A percentile compares a stretch with the other conserved stretches of the same genome.
Evolutionary conservation across 495 filamentous ascomycete genomes (phyloP).

Genomic region (Trichoderma erinaceum): DNA sequence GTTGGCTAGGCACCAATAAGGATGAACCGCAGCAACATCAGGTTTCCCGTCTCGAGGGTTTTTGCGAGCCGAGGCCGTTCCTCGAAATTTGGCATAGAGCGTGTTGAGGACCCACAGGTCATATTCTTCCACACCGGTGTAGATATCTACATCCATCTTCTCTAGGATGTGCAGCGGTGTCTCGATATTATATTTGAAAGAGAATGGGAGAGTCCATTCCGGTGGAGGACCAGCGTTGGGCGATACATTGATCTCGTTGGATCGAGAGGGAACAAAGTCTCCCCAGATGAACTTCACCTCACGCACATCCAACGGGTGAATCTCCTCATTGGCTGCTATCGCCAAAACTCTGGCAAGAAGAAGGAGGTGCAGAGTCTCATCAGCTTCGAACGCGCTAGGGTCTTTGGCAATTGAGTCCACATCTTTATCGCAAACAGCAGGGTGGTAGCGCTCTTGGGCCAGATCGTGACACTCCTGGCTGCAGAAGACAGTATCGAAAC

Average conservation of each 20-base stretch:
- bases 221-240: conserved; percentile 47
- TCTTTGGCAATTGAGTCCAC: conserved; percentile 77
- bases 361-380: conserved; percentile 72
- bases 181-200: conserved; percentile 77
- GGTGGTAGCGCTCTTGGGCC: conserved; percentile 75
- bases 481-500: conserved; percentile 84
- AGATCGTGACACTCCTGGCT: conserved; percentile 60
- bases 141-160: conserved; percentile 87
- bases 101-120: conserved; percentile 95
- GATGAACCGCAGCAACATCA: conserved; percentile 64
- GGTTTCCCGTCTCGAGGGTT: conserved; percentile 65
- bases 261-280: conserved; percentile 48
- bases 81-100: conserved; percentile 86
- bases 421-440: conserved; percentile 77
- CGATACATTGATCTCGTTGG: conserved; percentile 45
- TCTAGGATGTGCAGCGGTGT: conserved; percentile 78
- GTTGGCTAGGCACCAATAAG: conserved; percentile 64
- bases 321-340: conserved; percentile 73
- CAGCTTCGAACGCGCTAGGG: conserved; percentile 61
- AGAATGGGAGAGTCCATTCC: conserved; percentile 74
- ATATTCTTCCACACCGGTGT: conserved; percentile 54
- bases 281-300: conserved; percentile 95
- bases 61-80: conserved; percentile 79
- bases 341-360: conserved; percentile 75
- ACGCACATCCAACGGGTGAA: conserved; percentile 74